These are phyloP conservation scores for Solanum acaule DNA, from an alignment of 257 asterid species.

Conservation along the genomic window DNA sequence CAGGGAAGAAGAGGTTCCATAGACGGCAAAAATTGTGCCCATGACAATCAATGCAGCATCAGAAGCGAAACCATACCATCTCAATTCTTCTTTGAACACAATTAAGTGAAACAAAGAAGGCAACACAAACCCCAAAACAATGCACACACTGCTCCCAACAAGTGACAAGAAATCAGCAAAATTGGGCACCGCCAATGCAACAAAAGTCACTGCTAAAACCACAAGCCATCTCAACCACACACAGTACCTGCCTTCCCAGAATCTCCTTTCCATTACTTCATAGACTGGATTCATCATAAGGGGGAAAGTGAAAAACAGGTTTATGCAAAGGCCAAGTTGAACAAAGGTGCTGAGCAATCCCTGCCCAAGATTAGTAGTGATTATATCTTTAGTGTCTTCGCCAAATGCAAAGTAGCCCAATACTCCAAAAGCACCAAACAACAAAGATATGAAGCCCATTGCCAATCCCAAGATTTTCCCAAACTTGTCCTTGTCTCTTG, in stretches of 20 bases:
- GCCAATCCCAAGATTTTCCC: conserved; percentile 52
- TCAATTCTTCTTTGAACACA: conserved; percentile 42
- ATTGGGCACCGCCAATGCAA: conserved; percentile 63
- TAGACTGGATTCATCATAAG: conserved; percentile 90
- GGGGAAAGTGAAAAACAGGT: conserved; percentile 67
- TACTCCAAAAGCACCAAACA: conserved; percentile 60
- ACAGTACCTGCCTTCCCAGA: conserved; percentile 61
- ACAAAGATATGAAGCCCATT: conserved; percentile 58
- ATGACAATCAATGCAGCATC: conserved; percentile 17
- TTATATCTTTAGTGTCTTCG: conserved; percentile 53
- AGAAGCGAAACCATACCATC: conserved; percentile 16
- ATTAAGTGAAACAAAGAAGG: conserved; percentile 72
- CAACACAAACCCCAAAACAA: conserved; percentile 63
- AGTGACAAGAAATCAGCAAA: conserved; percentile 84
- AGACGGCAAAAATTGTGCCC: conserved; percentile 15
- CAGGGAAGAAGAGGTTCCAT: conserved; percentile 25
- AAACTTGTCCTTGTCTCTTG: conserved; percentile 52
- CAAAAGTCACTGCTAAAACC: conserved; percentile 49
- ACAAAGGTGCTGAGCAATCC: conserved; percentile 56
- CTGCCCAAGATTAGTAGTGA: conserved; percentile 74
- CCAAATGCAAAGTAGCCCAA: conserved; percentile 89
- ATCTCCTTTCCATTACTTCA: conserved; percentile 84
- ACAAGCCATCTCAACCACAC: conserved; percentile 67
- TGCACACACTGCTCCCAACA: conserved; percentile 88
- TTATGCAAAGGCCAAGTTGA: conserved; percentile 60